phyloP scores from a whole-genome alignment of 495 filamentous ascomycete genomes.

The Aspergillus nidulans region DNA sequence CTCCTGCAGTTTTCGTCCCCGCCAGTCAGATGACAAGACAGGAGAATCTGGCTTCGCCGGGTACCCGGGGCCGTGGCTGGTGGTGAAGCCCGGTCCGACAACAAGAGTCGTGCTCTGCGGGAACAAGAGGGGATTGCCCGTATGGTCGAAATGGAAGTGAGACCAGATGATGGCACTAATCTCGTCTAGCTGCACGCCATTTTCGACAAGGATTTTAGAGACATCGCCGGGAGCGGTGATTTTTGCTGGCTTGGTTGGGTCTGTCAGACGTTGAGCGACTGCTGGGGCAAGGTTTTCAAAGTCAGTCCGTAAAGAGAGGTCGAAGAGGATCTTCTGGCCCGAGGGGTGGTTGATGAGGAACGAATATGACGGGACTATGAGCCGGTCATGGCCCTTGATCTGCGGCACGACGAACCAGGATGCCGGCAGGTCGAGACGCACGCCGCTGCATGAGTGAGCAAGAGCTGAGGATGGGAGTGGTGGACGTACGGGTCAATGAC shows the following conservation, averaged over 20 bases:
- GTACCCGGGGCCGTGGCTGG: conserved; percentile 43
- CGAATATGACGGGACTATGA: not conserved
- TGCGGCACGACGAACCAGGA: not conserved
- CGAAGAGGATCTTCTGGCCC: not conserved
- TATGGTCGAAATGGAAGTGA: conserved; percentile 58
- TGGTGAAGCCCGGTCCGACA: conserved; percentile 55
- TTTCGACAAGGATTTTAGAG: conserved; percentile 5
- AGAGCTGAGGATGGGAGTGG: not conserved
- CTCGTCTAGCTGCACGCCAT: not conserved
- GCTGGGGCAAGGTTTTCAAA: conserved; percentile 9
- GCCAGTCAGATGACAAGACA: conserved; percentile 17
- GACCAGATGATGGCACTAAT: conserved; percentile 58
- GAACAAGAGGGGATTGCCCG: conserved; percentile 51
- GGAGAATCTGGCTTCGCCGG: conserved; percentile 38
- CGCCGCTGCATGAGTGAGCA: not conserved
- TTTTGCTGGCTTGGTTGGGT: conserved; percentile 3
- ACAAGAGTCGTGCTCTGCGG: conserved; percentile 45
- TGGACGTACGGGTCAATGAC: not conserved
- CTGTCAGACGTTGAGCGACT: conserved; percentile 1
- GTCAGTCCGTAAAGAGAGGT: conserved; percentile 11
- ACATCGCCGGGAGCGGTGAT: conserved; percentile 2
- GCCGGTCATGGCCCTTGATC: not conserved
- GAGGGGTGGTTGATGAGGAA: not conserved
- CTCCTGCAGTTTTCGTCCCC: not conserved
- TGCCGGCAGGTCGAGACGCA: not conserved